Evolutionary conservation across 2,329 filamentous ascomycete species (phyloP), one percentile per base, ranked within the genome.

Genomic region (Microsporum canis): DNA sequence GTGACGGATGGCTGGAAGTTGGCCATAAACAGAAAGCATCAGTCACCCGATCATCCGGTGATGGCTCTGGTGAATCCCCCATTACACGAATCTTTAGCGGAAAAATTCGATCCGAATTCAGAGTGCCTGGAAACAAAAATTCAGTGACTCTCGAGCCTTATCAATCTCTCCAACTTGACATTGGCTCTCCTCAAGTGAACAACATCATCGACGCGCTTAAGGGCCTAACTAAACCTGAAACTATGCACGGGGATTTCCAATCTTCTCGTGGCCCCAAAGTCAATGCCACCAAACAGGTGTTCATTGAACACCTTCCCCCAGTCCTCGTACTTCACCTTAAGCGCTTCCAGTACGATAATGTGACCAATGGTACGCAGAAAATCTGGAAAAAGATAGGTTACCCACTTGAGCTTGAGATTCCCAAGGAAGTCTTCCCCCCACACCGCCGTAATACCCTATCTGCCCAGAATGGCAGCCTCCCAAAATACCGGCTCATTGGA

Each of bases 311-410:
- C 1, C 79, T 97, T 14, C 94, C 94, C 0, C 89, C 91, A 0
- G 89, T 97, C 3, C 82, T 99, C 10, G 95, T 97, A 60, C 82
- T 99, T 6, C 94, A 99, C 71, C 81, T 99, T 47, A 99, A 99
- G 77, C 89, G 94, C 51, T 99, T 99, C 80, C 90, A 96, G 69
- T 97, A 96, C 68, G 91, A 97, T 69, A 89, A 86, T 63, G 84
- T 87, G 62, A 88, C 87, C 5, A 79, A 78, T 51, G 91, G 91
- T 29, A 95, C 91, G 0, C 88, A 96, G 69, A 99, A 99, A 79
- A 95, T 97, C 65, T 96, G 92, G 89, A 99, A 97, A 79, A 95
- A 92, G 77, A 82, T 99, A 62, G 92, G 91, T 23, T 99, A 99
- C 70, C 94, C 94, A 0, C 79, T 99, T 33, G 91, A 97, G 69